These are phyloP conservation scores for Microdochium nivale DNA, from an alignment of 2,329 filamentous ascomycete species.

Conservation along the genomic window DNA sequence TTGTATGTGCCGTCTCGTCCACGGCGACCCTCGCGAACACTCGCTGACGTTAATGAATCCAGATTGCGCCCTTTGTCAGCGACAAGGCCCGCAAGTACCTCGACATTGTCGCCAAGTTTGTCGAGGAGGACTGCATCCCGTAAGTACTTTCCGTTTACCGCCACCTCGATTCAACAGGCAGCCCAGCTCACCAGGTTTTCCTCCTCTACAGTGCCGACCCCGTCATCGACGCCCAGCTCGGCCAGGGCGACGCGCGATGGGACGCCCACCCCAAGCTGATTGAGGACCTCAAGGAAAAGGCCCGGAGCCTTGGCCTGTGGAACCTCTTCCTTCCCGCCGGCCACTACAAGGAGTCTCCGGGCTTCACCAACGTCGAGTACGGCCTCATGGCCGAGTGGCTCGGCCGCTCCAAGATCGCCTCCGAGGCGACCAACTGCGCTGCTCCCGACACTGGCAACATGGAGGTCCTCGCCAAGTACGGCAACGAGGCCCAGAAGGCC, in stretches of 20 bases:
- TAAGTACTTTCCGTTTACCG: conserved; percentile 26
- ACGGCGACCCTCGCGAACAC: neutral
- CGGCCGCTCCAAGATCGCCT: conserved; percentile 75
- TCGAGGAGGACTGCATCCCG: conserved; percentile 91
- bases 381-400: conserved; percentile 95
- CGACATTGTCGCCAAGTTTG: conserved; percentile 87
- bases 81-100: conserved; percentile 77
- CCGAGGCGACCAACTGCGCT: conserved; percentile 82
- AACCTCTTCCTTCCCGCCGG: conserved; percentile 96
- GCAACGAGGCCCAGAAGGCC: conserved; percentile 75
- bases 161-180: neutral
- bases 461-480: conserved; percentile 90
- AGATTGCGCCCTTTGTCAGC: conserved; percentile 58
- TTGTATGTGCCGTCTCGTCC: conserved; percentile 22
- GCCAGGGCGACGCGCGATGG: conserved; percentile 70
- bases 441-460: conserved; percentile 93
- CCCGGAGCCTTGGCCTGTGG: conserved; percentile 79
- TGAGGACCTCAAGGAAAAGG: conserved; percentile 82
- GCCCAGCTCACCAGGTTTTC: neutral
- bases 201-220: conserved; percentile 55
- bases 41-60: conserved; percentile 1
- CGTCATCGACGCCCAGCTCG: conserved; percentile 72
- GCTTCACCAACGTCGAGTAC: conserved; percentile 93
- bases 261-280: conserved; percentile 69
- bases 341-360: conserved; percentile 91